Conservation (phyloP, 208 protist genomes). For the Leishmania amazonensis region DNA sequence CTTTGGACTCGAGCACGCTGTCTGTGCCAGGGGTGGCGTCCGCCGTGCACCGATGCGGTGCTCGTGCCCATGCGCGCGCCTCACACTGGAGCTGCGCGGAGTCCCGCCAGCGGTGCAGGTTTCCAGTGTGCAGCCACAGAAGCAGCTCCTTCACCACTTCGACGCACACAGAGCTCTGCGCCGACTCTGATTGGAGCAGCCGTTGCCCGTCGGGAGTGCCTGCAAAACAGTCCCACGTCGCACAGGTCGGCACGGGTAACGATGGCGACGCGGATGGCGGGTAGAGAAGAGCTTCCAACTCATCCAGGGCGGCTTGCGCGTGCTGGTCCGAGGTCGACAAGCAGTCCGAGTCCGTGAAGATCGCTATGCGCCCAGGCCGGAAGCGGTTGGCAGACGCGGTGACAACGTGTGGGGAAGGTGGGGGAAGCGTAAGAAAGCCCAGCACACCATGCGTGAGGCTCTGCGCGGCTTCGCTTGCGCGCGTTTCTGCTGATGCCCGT, state of each 20-base stretch:
- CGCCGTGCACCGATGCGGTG: not conserved
- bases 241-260: not conserved
- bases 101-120: not conserved
- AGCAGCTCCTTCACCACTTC: slow-evolving; percentile 51
- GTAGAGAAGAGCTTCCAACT: slow-evolving; percentile 10
- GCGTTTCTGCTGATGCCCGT: not conserved
- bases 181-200: slow-evolving; percentile 21
- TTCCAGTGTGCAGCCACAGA: slow-evolving; percentile 14
- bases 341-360: slow-evolving; percentile 66
- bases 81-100: slow-evolving; percentile 19
- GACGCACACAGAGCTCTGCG: slow-evolving; percentile 29
- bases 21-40: not conserved
- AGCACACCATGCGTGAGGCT: slow-evolving; percentile 16
- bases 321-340: slow-evolving; percentile 31
- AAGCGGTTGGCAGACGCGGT: not conserved
- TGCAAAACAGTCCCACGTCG: not conserved
- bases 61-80: slow-evolving; percentile 1
- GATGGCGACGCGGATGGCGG: not conserved
- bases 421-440: slow-evolving; percentile 19
- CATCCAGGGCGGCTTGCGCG: slow-evolving; percentile 15
- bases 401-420: not conserved
- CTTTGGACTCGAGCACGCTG: not conserved
- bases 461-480: not conserved
- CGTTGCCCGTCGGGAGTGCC: slow-evolving; percentile 1
- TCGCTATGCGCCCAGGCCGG: slow-evolving; percentile 25